A percentile compares a stretch with the other conserved stretches of the same genome.
phyloP scores from a whole-genome alignment of 2,329 filamentous ascomycete species.

The Ilyonectria mors-panacis region DNA sequence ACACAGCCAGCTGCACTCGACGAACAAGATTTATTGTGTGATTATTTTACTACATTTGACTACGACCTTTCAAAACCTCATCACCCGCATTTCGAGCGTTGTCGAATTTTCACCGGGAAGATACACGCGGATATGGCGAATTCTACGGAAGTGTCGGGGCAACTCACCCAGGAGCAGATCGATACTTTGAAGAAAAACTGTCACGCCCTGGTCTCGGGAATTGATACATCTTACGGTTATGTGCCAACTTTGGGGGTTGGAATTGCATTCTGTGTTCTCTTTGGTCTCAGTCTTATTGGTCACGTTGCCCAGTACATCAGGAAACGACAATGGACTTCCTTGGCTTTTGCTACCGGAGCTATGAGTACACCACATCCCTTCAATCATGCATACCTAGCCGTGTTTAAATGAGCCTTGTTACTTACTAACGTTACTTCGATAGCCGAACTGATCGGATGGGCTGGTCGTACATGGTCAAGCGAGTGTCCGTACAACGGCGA shows the following conservation, averaged over 20 bases:
- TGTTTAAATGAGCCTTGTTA: background rate
- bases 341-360: background rate
- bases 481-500: slow-evolving; percentile 14
- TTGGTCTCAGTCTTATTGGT: background rate
- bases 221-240: slow-evolving; percentile 5
- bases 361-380: background rate
- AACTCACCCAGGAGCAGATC: slow-evolving; percentile 1
- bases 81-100: background rate
- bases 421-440: background rate
- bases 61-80: background rate
- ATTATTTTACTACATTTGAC: background rate
- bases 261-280: slow-evolving; percentile 10
- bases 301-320: background rate
- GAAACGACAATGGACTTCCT: slow-evolving; percentile 1
- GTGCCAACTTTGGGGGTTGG: slow-evolving; percentile 6
- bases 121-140: background rate
- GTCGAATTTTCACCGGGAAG: background rate
- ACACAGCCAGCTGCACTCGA: background rate
- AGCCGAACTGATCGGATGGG: slow-evolving; percentile 12
- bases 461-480: slow-evolving; percentile 15
- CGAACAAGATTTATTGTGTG: background rate
- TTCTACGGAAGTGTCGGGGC: slow-evolving; percentile 1
- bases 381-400: background rate
- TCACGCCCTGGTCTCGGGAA: background rate
- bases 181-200: background rate